Conservation (phyloP, 192 early-diverging fungal species). For the Jimgerdemannia flammicorona region DNA sequence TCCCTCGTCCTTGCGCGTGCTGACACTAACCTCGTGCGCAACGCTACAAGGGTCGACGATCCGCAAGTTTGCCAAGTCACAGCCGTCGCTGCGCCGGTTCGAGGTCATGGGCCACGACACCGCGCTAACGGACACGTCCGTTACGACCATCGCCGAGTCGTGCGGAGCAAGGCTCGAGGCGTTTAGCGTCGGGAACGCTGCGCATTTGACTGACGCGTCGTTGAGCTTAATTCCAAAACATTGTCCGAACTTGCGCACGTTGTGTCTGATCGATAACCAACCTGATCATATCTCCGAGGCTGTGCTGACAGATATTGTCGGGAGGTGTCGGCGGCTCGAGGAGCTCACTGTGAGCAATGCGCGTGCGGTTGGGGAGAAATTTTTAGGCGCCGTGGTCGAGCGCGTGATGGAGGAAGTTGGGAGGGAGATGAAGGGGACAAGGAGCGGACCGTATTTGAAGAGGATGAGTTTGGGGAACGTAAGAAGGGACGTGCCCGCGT, state of each 20-base stretch:
- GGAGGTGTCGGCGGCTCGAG: conserved; percentile 6
- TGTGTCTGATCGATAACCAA: conserved; percentile 24
- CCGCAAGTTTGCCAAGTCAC: conserved; percentile 24
- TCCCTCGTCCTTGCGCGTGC: conserved; percentile 6
- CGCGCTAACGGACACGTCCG: conserved; percentile 19
- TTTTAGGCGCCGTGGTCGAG: conserved; percentile 16
- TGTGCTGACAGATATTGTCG: conserved; percentile 12
- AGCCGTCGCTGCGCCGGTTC: conserved; percentile 16
- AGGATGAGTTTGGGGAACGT: conserved; percentile 22
- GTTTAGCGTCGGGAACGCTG: conserved; percentile 24
- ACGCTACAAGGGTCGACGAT: conserved; percentile 30
- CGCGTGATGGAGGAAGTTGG: conserved; percentile 16
- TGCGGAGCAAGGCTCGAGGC: conserved; percentile 18
- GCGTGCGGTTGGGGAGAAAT: conserved; percentile 14
- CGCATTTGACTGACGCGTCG: conserved; percentile 22
- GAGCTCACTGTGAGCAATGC: conserved; percentile 22
- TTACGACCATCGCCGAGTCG: conserved; percentile 21
- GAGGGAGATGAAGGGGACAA: not conserved
- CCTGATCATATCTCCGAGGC: conserved; percentile 18
- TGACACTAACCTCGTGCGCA: conserved; percentile 14
- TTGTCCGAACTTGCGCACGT: conserved; percentile 15
- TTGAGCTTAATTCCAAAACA: conserved; percentile 12
- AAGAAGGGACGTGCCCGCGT: conserved; percentile 9
- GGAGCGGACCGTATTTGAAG: conserved; percentile 1
- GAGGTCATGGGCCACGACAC: conserved; percentile 24